Evolutionary conservation across 768 basidiomycete species (phyloP).

Genomic region (Jaapia argillacea): DNA sequence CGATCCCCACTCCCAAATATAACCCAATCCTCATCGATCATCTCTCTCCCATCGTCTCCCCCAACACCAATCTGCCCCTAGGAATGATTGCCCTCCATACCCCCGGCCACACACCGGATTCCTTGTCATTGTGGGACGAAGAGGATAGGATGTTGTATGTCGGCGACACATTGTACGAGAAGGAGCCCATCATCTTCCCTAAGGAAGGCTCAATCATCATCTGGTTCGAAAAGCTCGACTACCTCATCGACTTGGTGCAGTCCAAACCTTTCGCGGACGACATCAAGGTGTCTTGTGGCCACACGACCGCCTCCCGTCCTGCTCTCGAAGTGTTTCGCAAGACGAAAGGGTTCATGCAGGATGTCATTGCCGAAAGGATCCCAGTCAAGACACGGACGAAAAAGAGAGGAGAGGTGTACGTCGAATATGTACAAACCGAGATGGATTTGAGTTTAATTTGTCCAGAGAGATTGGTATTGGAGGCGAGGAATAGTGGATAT

Average conservation of each 20-base stretch:
- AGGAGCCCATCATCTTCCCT: slow-evolving; percentile 45
- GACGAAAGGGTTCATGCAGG: slow-evolving; percentile 33
- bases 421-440: slow-evolving; percentile 32
- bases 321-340: slow-evolving; percentile 35
- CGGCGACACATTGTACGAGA: slow-evolving; percentile 48
- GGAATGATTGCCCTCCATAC: slow-evolving; percentile 40
- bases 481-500: too few species aligned
- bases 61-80: slow-evolving; percentile 15
- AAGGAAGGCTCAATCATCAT: slow-evolving; percentile 39
- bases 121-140: slow-evolving; percentile 42
- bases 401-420: slow-evolving; percentile 26
- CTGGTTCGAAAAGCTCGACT: slow-evolving; percentile 37
- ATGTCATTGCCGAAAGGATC: slow-evolving; percentile 34
- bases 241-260: slow-evolving; percentile 23
- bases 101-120: slow-evolving; percentile 50
- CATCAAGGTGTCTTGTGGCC: slow-evolving; percentile 37
- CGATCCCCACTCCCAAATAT: slow-evolving; percentile 34
- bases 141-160: slow-evolving; percentile 43
- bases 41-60: slow-evolving; percentile 21
- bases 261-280: slow-evolving; percentile 2
- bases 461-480: slow-evolving; percentile 35
- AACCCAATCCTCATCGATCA: slow-evolving; percentile 36
- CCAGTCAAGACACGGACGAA: slow-evolving; percentile 20
- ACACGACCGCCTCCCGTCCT: slow-evolving; percentile 32
- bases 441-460: slow-evolving; percentile 36